Evolutionary conservation across 2,329 filamentous ascomycete genomes (phyloP).

Genomic region (Sordariomycetes sp.): DNA sequence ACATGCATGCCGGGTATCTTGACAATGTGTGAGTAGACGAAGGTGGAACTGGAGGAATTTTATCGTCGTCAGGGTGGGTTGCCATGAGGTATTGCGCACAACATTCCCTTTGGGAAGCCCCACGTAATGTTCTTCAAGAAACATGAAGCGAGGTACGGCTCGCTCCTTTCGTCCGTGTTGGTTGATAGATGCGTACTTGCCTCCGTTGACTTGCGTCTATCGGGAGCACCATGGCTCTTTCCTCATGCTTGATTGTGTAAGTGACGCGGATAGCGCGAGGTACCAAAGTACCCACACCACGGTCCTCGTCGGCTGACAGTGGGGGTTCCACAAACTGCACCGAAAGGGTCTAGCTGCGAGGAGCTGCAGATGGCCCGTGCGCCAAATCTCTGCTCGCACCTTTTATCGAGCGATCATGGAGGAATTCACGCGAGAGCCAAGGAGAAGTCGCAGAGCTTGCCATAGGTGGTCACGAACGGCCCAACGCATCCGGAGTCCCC

Average conservation of each 20-base stretch:
- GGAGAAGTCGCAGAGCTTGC: neutral
- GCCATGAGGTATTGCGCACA: neutral
- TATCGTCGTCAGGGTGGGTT: neutral
- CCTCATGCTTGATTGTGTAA: neutral
- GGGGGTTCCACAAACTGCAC: neutral
- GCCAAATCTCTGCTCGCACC: neutral
- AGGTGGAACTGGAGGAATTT: neutral
- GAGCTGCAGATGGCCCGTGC: neutral
- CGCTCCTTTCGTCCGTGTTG: neutral
- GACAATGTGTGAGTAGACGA: neutral
- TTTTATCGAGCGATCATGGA: neutral
- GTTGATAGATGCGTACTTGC: neutral
- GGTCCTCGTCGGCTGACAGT: neutral
- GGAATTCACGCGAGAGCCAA: neutral
- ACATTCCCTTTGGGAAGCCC: neutral
- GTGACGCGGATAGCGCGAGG: neutral
- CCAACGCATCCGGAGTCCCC: neutral
- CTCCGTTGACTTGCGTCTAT: neutral
- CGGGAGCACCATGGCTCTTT: neutral
- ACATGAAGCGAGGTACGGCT: neutral
- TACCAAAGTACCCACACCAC: neutral
- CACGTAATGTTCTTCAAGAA: neutral
- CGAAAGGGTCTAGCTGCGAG: no score
- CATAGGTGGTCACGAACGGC: neutral
- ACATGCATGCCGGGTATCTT: neutral